A percentile compares a stretch with the other conserved stretches of the same genome.
Evolutionary conservation across 2,329 filamentous ascomycete species (phyloP).

Genomic region (Cercospora sojina): DNA sequence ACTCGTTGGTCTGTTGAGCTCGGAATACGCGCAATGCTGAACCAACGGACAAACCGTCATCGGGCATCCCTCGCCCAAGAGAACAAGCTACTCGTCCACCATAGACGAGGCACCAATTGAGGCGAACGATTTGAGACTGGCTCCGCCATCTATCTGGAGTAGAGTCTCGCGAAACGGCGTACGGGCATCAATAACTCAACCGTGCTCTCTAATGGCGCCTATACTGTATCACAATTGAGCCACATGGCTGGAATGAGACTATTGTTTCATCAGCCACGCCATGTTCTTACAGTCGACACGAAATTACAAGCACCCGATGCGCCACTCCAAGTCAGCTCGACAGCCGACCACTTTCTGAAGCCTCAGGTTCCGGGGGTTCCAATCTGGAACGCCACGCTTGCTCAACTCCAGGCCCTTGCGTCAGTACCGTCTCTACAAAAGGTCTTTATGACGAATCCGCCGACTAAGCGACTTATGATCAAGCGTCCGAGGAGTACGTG

Average conservation of each 20-base stretch:
- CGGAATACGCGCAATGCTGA: background rate
- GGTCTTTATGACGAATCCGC: background rate
- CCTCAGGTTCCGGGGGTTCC: background rate
- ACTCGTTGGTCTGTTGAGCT: background rate
- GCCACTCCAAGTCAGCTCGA: background rate
- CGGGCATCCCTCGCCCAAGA: background rate
- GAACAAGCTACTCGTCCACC: background rate
- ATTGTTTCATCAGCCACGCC: background rate
- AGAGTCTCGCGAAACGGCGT: background rate
- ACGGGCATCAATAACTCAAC: background rate
- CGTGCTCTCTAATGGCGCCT: background rate
- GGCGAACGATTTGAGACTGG: background rate
- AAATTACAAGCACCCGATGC: background rate
- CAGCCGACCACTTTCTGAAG: background rate
- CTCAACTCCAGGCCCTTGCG: background rate
- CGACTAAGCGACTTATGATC: background rate
- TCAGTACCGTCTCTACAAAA: background rate
- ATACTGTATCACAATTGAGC: background rate
- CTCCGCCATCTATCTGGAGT: background rate
- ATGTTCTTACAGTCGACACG: background rate
- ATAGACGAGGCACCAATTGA: background rate
- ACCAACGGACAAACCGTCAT: background rate
- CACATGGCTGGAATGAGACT: background rate
- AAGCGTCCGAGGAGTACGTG: background rate
- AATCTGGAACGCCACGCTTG: background rate